Evolutionary conservation across 2,329 filamentous ascomycete species (phyloP), one percentile per base, ranked within the genome.

Genomic region (Fusarium vanettenii): DNA sequence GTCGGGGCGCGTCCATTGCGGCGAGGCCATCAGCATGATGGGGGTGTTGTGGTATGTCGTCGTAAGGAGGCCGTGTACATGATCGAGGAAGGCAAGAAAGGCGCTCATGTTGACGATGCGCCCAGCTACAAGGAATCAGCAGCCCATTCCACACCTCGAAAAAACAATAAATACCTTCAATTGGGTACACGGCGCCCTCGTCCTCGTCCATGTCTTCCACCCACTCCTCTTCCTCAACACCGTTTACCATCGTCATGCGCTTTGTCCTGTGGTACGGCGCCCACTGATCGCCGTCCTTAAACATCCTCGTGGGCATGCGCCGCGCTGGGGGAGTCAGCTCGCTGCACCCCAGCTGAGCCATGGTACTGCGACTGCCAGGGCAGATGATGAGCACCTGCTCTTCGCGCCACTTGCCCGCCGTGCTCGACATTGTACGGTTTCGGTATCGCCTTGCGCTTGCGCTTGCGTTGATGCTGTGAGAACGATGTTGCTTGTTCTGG

Each of bases 41-140:
- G 97, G 95, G 0, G 96, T 98, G 85, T 98, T 98, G 85, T 98
- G 97, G 82, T 98, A 97, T 4, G 94, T 95, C 29, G 95, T 95
- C 70, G 95, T 97, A 69, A 99, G 90, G 57, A 94, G 90, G 83
- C 94, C 92, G 87, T 98, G 94, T 75, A 98, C 93, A 82, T 99
- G 94, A 66, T 95, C 94, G 80, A 99, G 90, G 79, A 98, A 92
- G 35, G 97, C 96, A 74, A 98, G 93, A 86, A 99, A 97, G 76
- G 95, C 96, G 1, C 92, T 89, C 95, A 97, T 98, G 81, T 98
- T 91, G 50, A 93, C 91, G 71, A 99, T 97, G 79, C 91, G 91
- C 66, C 97, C 97, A 74, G 92, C 91, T 87, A 84, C 80, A 63
- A 35, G 45, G 59, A 60, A 64, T 79, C 72, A 79, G 79, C 29